These are phyloP conservation scores for Strigomonas culicis DNA, from an alignment of 208 protist genomes.

Conservation along the genomic window DNA sequence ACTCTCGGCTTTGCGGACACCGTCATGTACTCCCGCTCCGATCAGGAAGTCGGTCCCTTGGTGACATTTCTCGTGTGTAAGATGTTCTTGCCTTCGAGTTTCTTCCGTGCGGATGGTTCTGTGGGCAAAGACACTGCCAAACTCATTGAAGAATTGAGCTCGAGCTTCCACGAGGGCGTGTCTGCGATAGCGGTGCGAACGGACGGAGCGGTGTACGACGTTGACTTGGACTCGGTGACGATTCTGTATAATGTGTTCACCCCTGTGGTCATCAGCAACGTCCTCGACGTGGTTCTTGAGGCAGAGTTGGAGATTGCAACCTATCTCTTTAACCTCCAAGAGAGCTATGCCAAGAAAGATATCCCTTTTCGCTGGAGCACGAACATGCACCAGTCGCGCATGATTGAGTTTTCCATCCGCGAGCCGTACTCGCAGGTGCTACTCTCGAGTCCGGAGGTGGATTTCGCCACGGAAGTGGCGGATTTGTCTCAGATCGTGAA, in stretches of 20 bases:
- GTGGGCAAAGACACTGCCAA: background rate
- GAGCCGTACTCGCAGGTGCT: background rate
- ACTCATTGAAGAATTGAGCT: background rate
- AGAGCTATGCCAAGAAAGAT: background rate
- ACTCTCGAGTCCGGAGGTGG: background rate
- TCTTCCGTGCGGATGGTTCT: background rate
- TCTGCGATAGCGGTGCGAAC: slow-evolving; percentile 5
- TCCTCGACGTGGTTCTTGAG: slow-evolving; percentile 11
- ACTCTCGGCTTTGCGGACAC: background rate
- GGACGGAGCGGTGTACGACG: slow-evolving; percentile 23
- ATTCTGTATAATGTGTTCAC: slow-evolving; percentile 35
- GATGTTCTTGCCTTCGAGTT: background rate
- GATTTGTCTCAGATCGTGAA: background rate
- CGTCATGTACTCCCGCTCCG: background rate
- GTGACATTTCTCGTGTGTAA: slow-evolving; percentile 2
- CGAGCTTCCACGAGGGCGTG: background rate
- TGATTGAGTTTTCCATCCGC: background rate
- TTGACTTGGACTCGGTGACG: slow-evolving; percentile 32
- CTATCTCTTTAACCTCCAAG: slow-evolving; percentile 8
- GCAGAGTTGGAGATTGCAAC: slow-evolving; percentile 12
- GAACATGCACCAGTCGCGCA: slow-evolving; percentile 18
- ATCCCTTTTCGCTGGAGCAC: slow-evolving; percentile 30
- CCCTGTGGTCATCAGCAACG: slow-evolving; percentile 12
- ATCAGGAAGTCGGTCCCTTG: slow-evolving; percentile 1
- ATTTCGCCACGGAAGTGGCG: slow-evolving; percentile 1